Evolutionary conservation across 2,329 filamentous ascomycete species (phyloP).

Genomic region (Aspergillus sojae): DNA sequence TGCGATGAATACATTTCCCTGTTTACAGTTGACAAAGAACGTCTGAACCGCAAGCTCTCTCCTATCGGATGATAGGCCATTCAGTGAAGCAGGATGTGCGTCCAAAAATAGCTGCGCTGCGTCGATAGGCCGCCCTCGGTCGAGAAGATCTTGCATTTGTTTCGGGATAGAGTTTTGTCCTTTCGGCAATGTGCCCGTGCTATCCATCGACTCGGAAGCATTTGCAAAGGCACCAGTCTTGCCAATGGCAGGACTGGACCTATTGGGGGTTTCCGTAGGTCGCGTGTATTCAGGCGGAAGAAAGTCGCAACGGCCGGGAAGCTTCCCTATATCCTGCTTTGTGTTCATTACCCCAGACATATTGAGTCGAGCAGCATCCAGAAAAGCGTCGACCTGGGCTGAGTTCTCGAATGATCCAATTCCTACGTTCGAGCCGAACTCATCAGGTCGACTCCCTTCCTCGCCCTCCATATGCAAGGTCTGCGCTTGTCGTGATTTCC

Average conservation of each 20-base stretch:
- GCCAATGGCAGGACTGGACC: neutral
- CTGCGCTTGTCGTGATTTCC: slow-evolving; percentile 18
- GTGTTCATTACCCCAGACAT: neutral
- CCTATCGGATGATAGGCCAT: slow-evolving; percentile 28
- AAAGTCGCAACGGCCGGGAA: neutral
- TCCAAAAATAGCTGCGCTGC: slow-evolving; percentile 42
- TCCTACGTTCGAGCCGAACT: neutral
- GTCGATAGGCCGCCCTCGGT: slow-evolving; percentile 33
- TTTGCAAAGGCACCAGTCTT: neutral
- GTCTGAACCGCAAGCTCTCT: slow-evolving; percentile 34
- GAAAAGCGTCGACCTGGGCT: slow-evolving; percentile 8
- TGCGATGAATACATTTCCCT: slow-evolving; percentile 43
- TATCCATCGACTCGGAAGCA: neutral
- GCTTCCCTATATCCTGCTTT: neutral
- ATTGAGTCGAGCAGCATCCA: slow-evolving; percentile 4
- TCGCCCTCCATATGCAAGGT: slow-evolving; percentile 5
- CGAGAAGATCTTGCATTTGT: slow-evolving; percentile 30
- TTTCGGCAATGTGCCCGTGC: neutral
- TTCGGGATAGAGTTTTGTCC: slow-evolving; percentile 19
- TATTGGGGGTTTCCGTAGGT: slow-evolving; percentile 5
- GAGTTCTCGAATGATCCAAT: neutral
- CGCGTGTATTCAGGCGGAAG: slow-evolving; percentile 8
- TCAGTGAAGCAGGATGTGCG: slow-evolving; percentile 21
- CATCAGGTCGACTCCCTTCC: neutral
- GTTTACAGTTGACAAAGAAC: slow-evolving; percentile 40